Conservation (phyloP, 2,329 filamentous ascomycete genomes). For the Thermomyces lanuginosus region DNA sequence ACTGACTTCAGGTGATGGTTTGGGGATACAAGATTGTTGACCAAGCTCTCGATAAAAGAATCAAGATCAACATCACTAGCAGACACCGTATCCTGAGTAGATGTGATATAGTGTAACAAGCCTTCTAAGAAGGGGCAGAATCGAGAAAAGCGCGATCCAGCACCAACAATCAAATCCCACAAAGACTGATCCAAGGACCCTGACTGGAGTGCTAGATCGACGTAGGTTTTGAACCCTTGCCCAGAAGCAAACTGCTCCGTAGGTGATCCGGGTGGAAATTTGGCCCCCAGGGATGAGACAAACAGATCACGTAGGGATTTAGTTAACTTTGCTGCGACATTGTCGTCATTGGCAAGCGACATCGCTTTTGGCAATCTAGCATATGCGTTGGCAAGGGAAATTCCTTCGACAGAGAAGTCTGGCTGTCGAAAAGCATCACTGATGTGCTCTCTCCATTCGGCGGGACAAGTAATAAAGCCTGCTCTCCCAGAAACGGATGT, state of each 20-base stretch:
- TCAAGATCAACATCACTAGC: constrained; percentile 42
- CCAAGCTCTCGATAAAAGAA: constrained; percentile 46
- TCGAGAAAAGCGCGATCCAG: constrained; percentile 49
- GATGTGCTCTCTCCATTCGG: constrained; percentile 54
- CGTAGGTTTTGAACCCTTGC: constrained; percentile 57
- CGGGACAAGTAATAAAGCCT: constrained; percentile 25
- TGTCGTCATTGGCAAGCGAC: constrained; percentile 41
- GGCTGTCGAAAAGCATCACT: constrained; percentile 47
- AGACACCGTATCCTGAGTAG: constrained; percentile 12
- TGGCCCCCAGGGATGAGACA: constrained; percentile 46
- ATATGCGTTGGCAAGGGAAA: constrained; percentile 52
- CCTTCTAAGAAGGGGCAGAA: constrained; percentile 51
- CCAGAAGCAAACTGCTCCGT: constrained; percentile 59
- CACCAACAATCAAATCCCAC: constrained; percentile 49
- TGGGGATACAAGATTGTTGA: constrained; percentile 57
- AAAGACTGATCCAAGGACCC: constrained; percentile 43
- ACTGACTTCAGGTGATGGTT: constrained; percentile 58
- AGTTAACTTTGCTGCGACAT: constrained; percentile 49
- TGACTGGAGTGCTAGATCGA: constrained; percentile 47
- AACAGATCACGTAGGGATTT: constrained; percentile 50
- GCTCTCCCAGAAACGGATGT: constrained; percentile 30
- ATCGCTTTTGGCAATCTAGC: constrained; percentile 47
- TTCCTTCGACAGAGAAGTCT: constrained; percentile 35
- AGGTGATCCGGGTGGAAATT: constrained; percentile 42
- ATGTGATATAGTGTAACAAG: constrained; percentile 35